A percentile compares a stretch with the other conserved stretches of the same genome.
These are phyloP conservation scores for Starmera quercuum DNA, from an alignment of 805 yeast species.

Conservation along the genomic window DNA sequence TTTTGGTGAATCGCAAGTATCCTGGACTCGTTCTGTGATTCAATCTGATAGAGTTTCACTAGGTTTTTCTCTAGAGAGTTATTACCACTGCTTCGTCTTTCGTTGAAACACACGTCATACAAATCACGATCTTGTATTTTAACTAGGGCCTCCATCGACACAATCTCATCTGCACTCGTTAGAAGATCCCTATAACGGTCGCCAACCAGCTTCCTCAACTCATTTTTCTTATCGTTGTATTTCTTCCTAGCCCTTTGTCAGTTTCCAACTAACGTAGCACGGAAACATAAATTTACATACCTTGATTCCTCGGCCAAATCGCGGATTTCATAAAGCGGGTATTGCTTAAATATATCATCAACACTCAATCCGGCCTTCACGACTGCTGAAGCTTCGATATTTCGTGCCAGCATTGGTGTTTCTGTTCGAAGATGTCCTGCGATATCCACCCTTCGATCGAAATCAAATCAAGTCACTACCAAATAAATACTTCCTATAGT, in stretches of 20 bases:
- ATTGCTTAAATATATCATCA: conserved; percentile 1
- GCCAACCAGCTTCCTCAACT: conserved; percentile 16
- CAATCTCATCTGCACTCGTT: conserved; percentile 18
- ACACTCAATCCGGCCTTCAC: not conserved
- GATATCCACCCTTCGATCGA: no score
- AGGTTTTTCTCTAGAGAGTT: conserved; percentile 11
- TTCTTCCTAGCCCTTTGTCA: not conserved
- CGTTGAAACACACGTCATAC: conserved; percentile 15
- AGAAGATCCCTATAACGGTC: conserved; percentile 18
- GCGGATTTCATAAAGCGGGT: not conserved
- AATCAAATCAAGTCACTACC: no score
- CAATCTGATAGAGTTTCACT: not conserved
- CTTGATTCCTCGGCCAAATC: not conserved
- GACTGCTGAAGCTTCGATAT: no score
- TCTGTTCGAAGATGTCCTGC: no score
- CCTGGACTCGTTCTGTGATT: not conserved
- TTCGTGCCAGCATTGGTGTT: no score
- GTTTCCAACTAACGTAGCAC: no score
- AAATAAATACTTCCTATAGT: no score
- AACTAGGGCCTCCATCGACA: conserved; percentile 14
- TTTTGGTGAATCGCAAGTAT: conserved; percentile 1
- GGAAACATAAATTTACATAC: not conserved
- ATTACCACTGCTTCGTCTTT: conserved; percentile 5
- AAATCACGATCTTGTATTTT: conserved; percentile 11
- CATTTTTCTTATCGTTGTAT: conserved; percentile 4